Evolutionary conservation across 495 filamentous ascomycete species (phyloP), one percentile per base, ranked within the genome.

Genomic region (Penicillium antarcticum): DNA sequence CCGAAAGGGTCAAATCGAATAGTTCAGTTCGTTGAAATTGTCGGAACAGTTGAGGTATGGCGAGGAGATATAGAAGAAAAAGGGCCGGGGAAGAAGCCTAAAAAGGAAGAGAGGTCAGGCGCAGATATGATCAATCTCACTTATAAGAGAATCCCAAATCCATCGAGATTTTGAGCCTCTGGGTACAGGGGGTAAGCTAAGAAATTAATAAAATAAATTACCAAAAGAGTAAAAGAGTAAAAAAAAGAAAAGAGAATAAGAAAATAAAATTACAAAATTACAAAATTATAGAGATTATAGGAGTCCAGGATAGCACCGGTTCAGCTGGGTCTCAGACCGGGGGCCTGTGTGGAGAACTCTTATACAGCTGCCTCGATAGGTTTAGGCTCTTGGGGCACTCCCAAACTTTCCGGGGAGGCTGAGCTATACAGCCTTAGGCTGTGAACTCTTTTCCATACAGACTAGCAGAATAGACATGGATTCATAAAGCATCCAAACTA

Each of bases 81-180:
- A 36, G 24, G n/a, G 1, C 39, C 29, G 10, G n/a, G 17, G 36
- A 33, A 32, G 21, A 39, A 14, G 13, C 39, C 13, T 42, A 24
- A 19, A 31, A 19, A 43, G 21, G 14, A 3, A 21, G 4, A 35
- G 29, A 19, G 21, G 42, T 44, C 42, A 42, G 18, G 41, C n/a
- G 14, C 21, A 38, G 46, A 38, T 40, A 49, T 36, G 32, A 47
- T 35, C 12, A 33, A 23, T 49, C 46, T 39, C 34, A 24, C 46
- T 21, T 17, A 32, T 23, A 23, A 34, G 9, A 14, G 23, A 46
- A 24, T 36, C 21, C 26, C 16, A 19, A 9, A 21, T 38, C 44
- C 56, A 57, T 57, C 44, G 52, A 42, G 48, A 41, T 57, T 54
- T 63, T 63, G 60, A 63, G 60, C 60, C 60, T 64, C 58, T 55